A percentile compares a stretch with the other conserved stretches of the same genome.
These are phyloP conservation scores for Saccharomycopsis microspora DNA, from an alignment of 805 yeast genomes.

Conservation along the genomic window DNA sequence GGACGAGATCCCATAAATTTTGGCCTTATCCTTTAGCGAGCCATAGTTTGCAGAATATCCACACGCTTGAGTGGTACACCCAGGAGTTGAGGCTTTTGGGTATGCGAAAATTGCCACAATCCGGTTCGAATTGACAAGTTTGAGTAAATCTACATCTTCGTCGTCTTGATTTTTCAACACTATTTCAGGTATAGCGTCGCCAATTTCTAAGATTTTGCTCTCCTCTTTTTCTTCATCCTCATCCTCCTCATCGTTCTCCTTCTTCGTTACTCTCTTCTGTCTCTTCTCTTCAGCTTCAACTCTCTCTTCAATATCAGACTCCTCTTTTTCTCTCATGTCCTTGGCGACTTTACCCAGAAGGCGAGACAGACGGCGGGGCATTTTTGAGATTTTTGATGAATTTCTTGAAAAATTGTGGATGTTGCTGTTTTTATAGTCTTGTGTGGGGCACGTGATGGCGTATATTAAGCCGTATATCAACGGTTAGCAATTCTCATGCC, in stretches of 20 bases:
- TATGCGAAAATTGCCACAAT: conserved; percentile 59
- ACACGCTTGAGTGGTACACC: conserved; percentile 90
- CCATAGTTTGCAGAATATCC: conserved; percentile 68
- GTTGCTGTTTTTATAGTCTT: no score
- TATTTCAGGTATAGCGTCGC: conserved; percentile 58
- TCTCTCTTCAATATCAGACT: no score
- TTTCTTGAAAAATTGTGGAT: no score
- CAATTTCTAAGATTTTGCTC: conserved; percentile 28
- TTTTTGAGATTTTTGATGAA: no score
- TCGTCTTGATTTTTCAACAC: conserved; percentile 59
- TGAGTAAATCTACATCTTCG: conserved; percentile 39
- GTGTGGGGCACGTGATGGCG: no score
- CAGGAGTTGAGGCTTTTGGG: conserved; percentile 91
- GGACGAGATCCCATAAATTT: conserved; percentile 72
- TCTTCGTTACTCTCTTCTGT: background rate
- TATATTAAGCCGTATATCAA: no score
- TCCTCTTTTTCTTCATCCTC: background rate
- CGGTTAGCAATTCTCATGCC: no score
- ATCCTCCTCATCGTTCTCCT: background rate
- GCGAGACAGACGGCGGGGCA: no score
- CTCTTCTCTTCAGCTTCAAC: background rate
- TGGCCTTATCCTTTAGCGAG: conserved; percentile 40
- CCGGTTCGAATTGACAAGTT: conserved; percentile 28
- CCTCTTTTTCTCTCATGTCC: no score
- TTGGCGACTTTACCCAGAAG: no score